Percentiles rank a stretch among this genome's conserved stretches.
phyloP scores from a whole-genome alignment of 2,329 filamentous ascomycete species.

The Cercospora janseana region DNA sequence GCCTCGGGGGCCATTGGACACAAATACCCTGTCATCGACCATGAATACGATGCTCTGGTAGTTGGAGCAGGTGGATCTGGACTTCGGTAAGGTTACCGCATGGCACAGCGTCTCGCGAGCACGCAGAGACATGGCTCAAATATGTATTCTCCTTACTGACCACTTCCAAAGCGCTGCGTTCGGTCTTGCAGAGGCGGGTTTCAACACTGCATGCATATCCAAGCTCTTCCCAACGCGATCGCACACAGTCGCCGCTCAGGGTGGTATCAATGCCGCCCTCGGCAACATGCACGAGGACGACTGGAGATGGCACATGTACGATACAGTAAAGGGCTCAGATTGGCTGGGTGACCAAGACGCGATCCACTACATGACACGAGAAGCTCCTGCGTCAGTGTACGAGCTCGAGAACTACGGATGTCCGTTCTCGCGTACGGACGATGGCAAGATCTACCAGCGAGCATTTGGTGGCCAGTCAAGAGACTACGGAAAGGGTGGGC shows the following conservation, averaged over 20 bases:
- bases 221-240: slow-evolving; percentile 84
- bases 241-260: slow-evolving; percentile 74
- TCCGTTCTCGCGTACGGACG: slow-evolving; percentile 93
- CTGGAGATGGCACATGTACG: slow-evolving; percentile 99
- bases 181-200: slow-evolving; percentile 81
- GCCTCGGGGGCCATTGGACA: slow-evolving; percentile 79
- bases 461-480: slow-evolving; percentile 97
- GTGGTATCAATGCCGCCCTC: slow-evolving; percentile 83
- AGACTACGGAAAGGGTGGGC: slow-evolving; percentile 92
- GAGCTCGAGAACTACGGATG: slow-evolving; percentile 97
- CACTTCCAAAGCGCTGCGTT: too few species aligned
- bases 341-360: slow-evolving; percentile 97
- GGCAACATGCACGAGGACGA: slow-evolving; percentile 98
- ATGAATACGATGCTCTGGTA: slow-evolving; percentile 97
- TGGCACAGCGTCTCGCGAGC: too few species aligned
- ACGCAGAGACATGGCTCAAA: too few species aligned
- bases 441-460: slow-evolving; percentile 97
- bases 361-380: slow-evolving; percentile 97
- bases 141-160: too few species aligned
- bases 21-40: slow-evolving; percentile 97
- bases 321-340: slow-evolving; percentile 95
- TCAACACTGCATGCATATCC: slow-evolving; percentile 83
- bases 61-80: slow-evolving; percentile 81
- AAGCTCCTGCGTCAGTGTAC: slow-evolving; percentile 86
- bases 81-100: too few species aligned